A percentile compares a stretch with the other conserved stretches of the same genome.
These are phyloP conservation scores for Bruguiera parviflora DNA, from an alignment of 345 rosid species.

Conservation along the genomic window DNA sequence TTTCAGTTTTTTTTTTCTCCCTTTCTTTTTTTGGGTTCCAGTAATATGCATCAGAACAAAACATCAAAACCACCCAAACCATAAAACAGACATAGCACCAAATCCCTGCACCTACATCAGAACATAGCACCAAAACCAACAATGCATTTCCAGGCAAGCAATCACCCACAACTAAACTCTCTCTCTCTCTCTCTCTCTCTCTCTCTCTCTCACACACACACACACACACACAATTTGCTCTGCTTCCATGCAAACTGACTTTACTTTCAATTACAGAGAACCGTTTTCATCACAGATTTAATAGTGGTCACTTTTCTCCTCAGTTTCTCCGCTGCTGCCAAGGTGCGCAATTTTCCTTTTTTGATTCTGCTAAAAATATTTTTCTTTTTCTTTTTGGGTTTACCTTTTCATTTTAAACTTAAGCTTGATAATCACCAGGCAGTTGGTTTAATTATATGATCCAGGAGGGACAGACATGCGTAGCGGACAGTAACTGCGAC, in stretches of 20 bases:
- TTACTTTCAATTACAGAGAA: constrained; percentile 29
- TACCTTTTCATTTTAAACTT: background rate
- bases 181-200: background rate
- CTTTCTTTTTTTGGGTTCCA: background rate
- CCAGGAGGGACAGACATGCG: constrained; percentile 27
- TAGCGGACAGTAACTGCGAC: constrained; percentile 20
- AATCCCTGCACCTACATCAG: background rate
- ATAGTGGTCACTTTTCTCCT: constrained; percentile 42
- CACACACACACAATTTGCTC: background rate
- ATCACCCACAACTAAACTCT: background rate
- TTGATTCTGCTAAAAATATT: background rate
- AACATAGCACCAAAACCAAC: constrained; percentile 1
- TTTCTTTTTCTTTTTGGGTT: background rate
- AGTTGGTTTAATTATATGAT: background rate
- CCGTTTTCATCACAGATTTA: constrained; percentile 20
- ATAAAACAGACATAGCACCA: background rate
- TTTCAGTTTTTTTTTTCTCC: background rate
- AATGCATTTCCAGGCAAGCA: constrained; percentile 20
- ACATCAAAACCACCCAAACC: constrained; percentile 4
- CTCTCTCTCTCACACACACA: background rate
- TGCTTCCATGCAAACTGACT: constrained; percentile 11
- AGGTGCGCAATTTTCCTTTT: constrained; percentile 25
- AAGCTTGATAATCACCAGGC: background rate
- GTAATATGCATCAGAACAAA: background rate
- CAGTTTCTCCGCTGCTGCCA: constrained; percentile 47